Evolutionary conservation across 2,329 filamentous ascomycete species (phyloP), one percentile per base, ranked within the genome.

Genomic region (Diaporthe australafricana): DNA sequence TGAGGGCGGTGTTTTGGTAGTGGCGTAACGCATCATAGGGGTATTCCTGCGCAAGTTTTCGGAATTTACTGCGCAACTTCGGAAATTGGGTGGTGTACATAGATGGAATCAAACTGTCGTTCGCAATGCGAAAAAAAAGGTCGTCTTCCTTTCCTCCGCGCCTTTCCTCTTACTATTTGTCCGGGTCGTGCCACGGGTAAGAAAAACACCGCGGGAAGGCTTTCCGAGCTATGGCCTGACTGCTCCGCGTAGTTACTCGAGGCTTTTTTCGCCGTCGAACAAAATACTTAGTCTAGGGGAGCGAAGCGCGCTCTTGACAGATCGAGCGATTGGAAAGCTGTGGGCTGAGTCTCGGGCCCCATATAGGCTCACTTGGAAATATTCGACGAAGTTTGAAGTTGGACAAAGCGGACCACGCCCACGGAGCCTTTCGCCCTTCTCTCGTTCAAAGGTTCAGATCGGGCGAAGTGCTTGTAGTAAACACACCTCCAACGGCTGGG

Each of bases 301-400:
- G 27, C 20, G n/a, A 20, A 27, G 20, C 20, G 9, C 9, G 22
- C 22, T 27, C 9, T n/a, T 20, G 20, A 35, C 17, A 38, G 42
- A 42, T 50, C 30, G 60, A 50, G 45, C 16, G 42, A 65, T 38
- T n/a, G 42, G 20, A 25, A 5, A 14, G 6, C 5, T 38, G 45
- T 20, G n/a, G 20, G 11, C n/a, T 42, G 14, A 7, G 57, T 47
- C 40, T 47, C 27, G 42, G 38, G 27, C 30, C 60, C 22, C 32
- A 5, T 35, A 40, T 40, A 11, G 42, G 42, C 30, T 35, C 12
- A 35, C 27, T 48, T 27, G 57, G 57, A 47, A 62, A n/a, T 47
- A 47, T 62, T 47, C 40, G 27, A 63, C 40, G 20, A 32, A 47
- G 56, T 62, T 62, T 32, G 56, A 63, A 32, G 30, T 25, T 22